Percentiles rank a stretch among this genome's conserved stretches.
Conservation (phyloP, 1,284 basidiomycete genomes). For the Lentinula novae-zelandiae region DNA sequence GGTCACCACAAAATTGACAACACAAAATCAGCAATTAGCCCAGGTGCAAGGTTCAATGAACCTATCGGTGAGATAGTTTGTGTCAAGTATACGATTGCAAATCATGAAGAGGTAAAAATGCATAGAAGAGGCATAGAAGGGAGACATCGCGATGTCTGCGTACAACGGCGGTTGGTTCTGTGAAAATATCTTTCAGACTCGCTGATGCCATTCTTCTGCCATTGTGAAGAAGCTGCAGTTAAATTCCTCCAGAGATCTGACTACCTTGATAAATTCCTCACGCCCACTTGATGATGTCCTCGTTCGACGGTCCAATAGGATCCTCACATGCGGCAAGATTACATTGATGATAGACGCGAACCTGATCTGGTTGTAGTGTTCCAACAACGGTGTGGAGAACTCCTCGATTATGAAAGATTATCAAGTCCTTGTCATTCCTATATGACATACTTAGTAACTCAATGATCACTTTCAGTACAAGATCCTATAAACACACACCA, state of each 20-base stretch:
- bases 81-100: no score
- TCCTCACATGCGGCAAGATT: constrained; percentile 76
- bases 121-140: no score
- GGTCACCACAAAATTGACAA: no score
- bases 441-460: neutral
- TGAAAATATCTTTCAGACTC: no score
- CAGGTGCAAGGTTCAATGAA: no score
- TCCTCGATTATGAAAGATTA: constrained; percentile 73
- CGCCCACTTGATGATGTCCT: constrained; percentile 62
- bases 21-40: no score
- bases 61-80: no score
- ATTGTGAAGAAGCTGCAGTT: no score
- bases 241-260: constrained; percentile 41
- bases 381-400: constrained; percentile 78
- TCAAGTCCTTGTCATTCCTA: constrained; percentile 54
- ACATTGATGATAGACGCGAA: constrained; percentile 80
- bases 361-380: constrained; percentile 63
- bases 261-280: constrained; percentile 26
- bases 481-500: constrained; percentile 27
- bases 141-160: no score
- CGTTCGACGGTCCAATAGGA: constrained; percentile 57
- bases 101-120: no score
- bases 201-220: no score
- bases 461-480: neutral
- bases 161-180: no score